Base-by-base conservation (phyloP, 2,329 filamentous ascomycete species). In the Raffaelea albimanens region DNA sequence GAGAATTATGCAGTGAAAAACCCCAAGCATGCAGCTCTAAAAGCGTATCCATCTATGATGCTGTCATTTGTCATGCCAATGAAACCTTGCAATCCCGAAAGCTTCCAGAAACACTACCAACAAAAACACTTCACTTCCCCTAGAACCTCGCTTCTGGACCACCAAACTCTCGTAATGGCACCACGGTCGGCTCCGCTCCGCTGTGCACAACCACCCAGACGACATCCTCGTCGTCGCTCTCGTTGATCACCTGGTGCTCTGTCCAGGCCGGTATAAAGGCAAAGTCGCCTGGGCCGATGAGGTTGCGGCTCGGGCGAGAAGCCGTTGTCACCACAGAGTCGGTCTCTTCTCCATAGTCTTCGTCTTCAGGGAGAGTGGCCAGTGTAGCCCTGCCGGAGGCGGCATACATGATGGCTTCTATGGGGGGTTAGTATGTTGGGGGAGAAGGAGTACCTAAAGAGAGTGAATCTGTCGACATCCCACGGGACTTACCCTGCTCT, bases 211-310 rank as follows among this genome's bases (percentile, higher is more conserved):
- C 73, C 11, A 85, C 72, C 78, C 82, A 85, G 34, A 79, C 73
- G 2, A 83, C 78, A 29, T 76, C 71, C 2, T 23, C 36, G 18
- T 60, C 61, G 40, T 80, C 76, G 1, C 73, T 73, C 34, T 85
- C 75, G 56, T 87, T 87, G 19, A 81, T 67, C 46, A 82, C 73
- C 59, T 86, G 82, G 62, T 87, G 82, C 59, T 87, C 82, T 0
- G 78, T 77, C 70, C 75, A 85, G 0, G 82, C 76, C 0, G 83
- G 83, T 13, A 87, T 74, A 47, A 85, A 71, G 3, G 81, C 82
- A 61, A 85, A 87, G 59, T 87, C 83, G 0, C 84, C 83, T 0
- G 77, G 69, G 1, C 62, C 62, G 7, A 88, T 68, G 18, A 75
- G 66, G 52, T 83, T 72, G 31, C 74, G 72, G 51, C 74, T 73